Evolutionary conservation across 345 rosid species (phyloP), one percentile per base, ranked within the genome.

Genomic region (Salix exigua): DNA sequence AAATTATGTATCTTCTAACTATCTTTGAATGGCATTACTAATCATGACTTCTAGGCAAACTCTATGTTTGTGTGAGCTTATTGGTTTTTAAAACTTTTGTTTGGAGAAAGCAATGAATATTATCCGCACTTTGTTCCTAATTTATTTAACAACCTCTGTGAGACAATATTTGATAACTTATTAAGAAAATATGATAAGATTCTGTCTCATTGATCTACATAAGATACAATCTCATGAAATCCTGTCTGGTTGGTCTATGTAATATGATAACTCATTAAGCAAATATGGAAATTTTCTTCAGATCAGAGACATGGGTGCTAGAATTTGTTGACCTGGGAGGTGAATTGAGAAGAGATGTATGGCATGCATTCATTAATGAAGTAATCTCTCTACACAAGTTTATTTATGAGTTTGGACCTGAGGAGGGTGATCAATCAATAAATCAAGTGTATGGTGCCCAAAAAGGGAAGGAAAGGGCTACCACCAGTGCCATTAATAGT

Each of bases 301-400:
- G 97, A 84, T 84, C 89, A 73, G 88, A 87, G 73, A 83, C 78
- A 37, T 96, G 97, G 97, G 88, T 90, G 74, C 82, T 96, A 77
- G 99, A 96, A 88, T 96, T 96, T 79, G 98, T 96, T 79, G 97
- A 96, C 82, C 85, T 96, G 82, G 99, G 99, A 74, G 92, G 97
- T 76, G 99, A 96, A 79, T 77, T 88, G 80, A 89, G 99, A 88
- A 85, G 99, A 78, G 99, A 93, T 85, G 90, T 87, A 58, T 96
- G 98, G 99, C 91, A 93, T 85, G 94, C 97, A 62, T 88, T 91
- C 72, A 86, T 95, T 50, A 81, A 80, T 76, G 99, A 95, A 86
- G 90, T 95, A 73, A 86, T 90, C 75, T 86, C 98, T 19, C 80
- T 91, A 69, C 97, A 93, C 87, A 84, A 89, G 85, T 96, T 96